A percentile compares a stretch with the other conserved stretches of the same genome.
These are phyloP conservation scores for Globisporangium paroecandrum DNA, from an alignment of 352 stramenopile genomes.

Conservation along the genomic window DNA sequence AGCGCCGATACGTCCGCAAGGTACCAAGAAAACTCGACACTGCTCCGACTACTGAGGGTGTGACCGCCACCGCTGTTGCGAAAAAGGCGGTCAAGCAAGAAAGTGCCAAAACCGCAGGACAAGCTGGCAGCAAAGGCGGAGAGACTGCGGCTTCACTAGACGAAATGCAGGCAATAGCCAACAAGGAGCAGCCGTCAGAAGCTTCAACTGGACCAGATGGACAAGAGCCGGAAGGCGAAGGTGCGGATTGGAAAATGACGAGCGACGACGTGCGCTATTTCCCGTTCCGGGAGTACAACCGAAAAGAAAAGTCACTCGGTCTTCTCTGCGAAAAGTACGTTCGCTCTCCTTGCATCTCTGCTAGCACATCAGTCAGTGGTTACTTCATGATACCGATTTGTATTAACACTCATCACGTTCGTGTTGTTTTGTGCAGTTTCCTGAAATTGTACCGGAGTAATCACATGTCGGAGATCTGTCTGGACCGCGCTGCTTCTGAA, in stretches of 20 bases:
- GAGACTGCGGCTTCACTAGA: neutral
- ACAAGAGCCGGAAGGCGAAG: constrained; percentile 15
- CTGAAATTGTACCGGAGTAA: constrained; percentile 68
- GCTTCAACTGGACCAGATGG: neutral
- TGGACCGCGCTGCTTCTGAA: constrained; percentile 63
- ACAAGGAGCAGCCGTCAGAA: neutral
- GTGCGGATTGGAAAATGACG: constrained; percentile 28
- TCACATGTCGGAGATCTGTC: constrained; percentile 69
- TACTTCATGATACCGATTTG: neutral
- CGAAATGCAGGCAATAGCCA: neutral
- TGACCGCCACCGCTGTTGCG: neutral
- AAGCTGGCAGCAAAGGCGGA: neutral
- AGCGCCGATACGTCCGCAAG: constrained; percentile 65
- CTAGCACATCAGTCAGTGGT: neutral
- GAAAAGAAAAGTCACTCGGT: constrained; percentile 85
- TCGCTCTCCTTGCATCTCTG: neutral
- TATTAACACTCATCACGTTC: neutral
- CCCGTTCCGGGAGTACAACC: constrained; percentile 83
- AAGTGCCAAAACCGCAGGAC: neutral
- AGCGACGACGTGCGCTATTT: constrained; percentile 47
- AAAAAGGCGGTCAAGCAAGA: constrained; percentile 35
- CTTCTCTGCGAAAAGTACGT: constrained; percentile 85
- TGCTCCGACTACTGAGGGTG: neutral
- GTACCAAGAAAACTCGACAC: constrained; percentile 48
- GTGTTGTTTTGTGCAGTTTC: constrained; percentile 40